phyloP scores from a whole-genome alignment of 495 filamentous ascomycete genomes.

The Acidomyces sp. region DNA sequence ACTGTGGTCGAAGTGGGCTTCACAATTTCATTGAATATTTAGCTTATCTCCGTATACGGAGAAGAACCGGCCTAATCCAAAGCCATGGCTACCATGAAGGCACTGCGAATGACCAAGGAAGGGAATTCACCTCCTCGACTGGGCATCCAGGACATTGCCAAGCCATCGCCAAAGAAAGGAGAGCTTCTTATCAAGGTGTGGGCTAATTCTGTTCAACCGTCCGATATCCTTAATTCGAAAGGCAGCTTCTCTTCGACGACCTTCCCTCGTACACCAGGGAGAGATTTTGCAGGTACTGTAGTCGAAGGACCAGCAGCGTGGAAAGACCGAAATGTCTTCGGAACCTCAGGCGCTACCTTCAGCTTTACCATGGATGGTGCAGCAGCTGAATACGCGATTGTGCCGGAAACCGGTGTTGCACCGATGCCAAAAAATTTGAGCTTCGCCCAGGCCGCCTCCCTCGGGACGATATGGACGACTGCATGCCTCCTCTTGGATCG shows the following conservation, averaged over 20 bases:
- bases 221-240: slow-evolving; percentile 29
- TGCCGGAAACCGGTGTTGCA: slow-evolving; percentile 19
- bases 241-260: slow-evolving; percentile 29
- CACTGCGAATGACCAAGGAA: slow-evolving; percentile 2
- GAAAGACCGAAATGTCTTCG: slow-evolving; percentile 23
- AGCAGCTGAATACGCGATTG: slow-evolving; percentile 27
- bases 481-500: slow-evolving; percentile 20
- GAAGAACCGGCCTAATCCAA: too few species aligned
- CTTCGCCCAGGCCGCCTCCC: slow-evolving; percentile 21
- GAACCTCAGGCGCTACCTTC: slow-evolving; percentile 23
- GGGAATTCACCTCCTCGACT: background rate
- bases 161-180: background rate
- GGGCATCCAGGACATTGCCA: slow-evolving; percentile 1
- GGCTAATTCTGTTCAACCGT: slow-evolving; percentile 27
- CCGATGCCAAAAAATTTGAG: slow-evolving; percentile 19
- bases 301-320: slow-evolving; percentile 11
- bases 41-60: too few species aligned
- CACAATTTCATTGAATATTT: too few species aligned
- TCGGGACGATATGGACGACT: slow-evolving; percentile 26
- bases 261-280: slow-evolving; percentile 30
- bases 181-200: slow-evolving; percentile 11
- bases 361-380: slow-evolving; percentile 21
- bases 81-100: slow-evolving; percentile 10
- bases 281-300: slow-evolving; percentile 25
- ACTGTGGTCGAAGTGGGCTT: too few species aligned